Percentiles rank a stretch among this genome's conserved stretches.
These are phyloP conservation scores for Thalassiosira livingstoniorum DNA, from an alignment of 352 stramenopile species.

Conservation along the genomic window DNA sequence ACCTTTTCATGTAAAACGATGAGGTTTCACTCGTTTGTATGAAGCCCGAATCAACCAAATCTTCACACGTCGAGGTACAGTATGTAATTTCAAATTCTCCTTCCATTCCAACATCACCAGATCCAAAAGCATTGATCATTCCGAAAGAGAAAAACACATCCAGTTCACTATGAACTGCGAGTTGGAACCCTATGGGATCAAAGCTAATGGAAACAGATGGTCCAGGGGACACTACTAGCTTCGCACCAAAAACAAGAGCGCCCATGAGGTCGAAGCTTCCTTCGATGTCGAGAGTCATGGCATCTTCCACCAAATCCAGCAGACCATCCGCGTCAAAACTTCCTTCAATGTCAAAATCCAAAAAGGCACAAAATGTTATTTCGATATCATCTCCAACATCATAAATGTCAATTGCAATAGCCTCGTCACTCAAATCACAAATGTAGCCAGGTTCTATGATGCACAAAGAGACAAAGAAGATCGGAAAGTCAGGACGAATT, in stretches of 20 bases:
- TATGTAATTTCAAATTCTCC: conserved; percentile 33
- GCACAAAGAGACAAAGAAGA: too few species aligned
- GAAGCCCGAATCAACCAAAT: background rate
- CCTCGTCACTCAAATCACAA: conserved; percentile 44
- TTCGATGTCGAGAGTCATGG: conserved; percentile 23
- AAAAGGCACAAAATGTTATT: conserved; percentile 48
- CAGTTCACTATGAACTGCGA: conserved; percentile 19
- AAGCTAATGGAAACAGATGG: too few species aligned
- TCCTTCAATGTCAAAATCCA: conserved; percentile 41
- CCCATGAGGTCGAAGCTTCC: conserved; percentile 25
- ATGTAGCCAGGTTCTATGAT: conserved; percentile 6
- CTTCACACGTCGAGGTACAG: conserved; percentile 8
- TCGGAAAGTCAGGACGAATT: too few species aligned
- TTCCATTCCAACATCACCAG: conserved; percentile 7
- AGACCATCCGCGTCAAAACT: conserved; percentile 22
- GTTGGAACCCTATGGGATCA: too few species aligned
- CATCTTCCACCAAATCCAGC: conserved; percentile 28
- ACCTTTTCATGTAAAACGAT: conserved; percentile 41
- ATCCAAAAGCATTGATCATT: conserved; percentile 30
- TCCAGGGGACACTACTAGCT: too few species aligned
- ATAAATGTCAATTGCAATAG: conserved; percentile 46
- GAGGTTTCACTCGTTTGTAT: conserved; percentile 12
- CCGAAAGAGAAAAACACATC: conserved; percentile 31
- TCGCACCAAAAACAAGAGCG: conserved; percentile 34
- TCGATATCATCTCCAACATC: conserved; percentile 10